These are phyloP conservation scores for Tillandsia fasciculata DNA, from an alignment of 176 grass and related monocot species.

Conservation along the genomic window DNA sequence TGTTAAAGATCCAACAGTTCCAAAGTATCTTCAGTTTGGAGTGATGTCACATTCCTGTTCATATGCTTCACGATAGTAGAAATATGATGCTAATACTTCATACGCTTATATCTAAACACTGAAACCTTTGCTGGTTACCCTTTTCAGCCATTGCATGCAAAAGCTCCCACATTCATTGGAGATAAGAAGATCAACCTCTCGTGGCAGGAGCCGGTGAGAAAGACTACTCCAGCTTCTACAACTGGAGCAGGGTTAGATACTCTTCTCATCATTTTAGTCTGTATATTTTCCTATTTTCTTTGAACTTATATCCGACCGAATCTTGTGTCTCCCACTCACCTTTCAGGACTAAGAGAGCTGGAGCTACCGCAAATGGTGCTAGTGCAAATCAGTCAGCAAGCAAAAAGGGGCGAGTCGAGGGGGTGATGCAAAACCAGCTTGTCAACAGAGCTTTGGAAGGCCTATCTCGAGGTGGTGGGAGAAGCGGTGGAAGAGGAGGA, in stretches of 20 bases:
- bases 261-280: background rate
- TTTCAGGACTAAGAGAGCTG: constrained; percentile 62
- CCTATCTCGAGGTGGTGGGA: constrained; percentile 57
- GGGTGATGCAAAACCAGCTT: constrained; percentile 54
- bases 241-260: constrained; percentile 35
- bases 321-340: constrained; percentile 9
- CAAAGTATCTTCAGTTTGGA: too few species aligned
- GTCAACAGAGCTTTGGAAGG: constrained; percentile 92
- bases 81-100: background rate
- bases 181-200: constrained; percentile 81
- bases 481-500: constrained; percentile 45
- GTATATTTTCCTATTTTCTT: constrained; percentile 11
- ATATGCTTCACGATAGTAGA: background rate
- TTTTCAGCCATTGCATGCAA: constrained; percentile 75
- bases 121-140: background rate
- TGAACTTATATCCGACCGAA: background rate
- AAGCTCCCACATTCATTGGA: constrained; percentile 81
- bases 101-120: background rate
- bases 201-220: constrained; percentile 61
- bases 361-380: constrained; percentile 38
- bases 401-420: constrained; percentile 62
- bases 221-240: constrained; percentile 43
- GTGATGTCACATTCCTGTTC: background rate
- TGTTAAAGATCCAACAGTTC: too few species aligned
- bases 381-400: constrained; percentile 27